Conservation (phyloP, 768 basidiomycete genomes). For the Agaricus bisporus region DNA sequence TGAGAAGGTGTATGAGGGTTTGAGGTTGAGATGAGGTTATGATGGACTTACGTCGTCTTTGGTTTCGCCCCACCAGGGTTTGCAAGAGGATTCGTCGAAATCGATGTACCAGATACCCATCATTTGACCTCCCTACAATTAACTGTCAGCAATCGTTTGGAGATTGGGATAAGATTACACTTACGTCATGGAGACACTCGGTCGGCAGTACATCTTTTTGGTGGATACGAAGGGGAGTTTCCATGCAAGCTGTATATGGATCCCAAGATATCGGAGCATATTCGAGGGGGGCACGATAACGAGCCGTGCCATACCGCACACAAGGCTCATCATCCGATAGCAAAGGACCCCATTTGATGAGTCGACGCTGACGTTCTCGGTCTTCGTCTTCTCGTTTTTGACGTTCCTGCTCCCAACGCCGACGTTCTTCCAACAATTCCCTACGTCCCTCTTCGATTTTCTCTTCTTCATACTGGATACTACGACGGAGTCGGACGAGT, state of each 20-base stretch:
- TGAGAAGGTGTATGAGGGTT: neutral
- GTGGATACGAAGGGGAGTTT: conserved; percentile 2
- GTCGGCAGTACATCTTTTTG: neutral
- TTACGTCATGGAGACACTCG: neutral
- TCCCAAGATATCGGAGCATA: conserved; percentile 3
- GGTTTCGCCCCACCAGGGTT: conserved; percentile 6
- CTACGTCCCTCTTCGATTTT: neutral
- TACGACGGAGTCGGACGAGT: neutral
- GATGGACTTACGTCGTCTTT: neutral
- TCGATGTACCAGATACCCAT: conserved; percentile 4
- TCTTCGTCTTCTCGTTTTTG: neutral
- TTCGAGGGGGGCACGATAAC: conserved; percentile 2
- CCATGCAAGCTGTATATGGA: neutral
- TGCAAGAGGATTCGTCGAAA: conserved; percentile 3
- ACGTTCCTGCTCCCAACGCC: neutral
- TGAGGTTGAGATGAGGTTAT: no score
- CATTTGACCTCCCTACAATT: neutral
- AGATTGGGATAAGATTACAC: neutral
- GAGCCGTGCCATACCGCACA: neutral
- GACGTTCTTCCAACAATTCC: neutral
- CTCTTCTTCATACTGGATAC: neutral
- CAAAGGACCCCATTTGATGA: conserved; percentile 1
- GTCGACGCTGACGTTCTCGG: neutral
- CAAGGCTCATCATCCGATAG: neutral
- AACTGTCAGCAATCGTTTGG: neutral